Percentiles rank a stretch among this genome's conserved stretches.
These are phyloP conservation scores for Olyra latifolia DNA, from an alignment of 176 grass and related monocot genomes.

Conservation along the genomic window DNA sequence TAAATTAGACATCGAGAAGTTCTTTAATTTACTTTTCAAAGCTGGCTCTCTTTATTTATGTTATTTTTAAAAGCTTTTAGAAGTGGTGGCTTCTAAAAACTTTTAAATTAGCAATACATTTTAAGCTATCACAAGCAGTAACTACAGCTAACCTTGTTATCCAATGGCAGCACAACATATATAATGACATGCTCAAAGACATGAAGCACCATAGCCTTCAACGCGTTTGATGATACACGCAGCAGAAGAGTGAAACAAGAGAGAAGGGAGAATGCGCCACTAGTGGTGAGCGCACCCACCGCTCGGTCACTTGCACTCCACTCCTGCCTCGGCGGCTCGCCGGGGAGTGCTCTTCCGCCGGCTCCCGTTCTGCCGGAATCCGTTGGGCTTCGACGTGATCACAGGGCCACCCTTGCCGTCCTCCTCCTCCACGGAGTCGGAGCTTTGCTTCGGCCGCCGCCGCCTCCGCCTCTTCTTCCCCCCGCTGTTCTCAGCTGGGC, in stretches of 20 bases:
- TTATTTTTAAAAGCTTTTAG: no score
- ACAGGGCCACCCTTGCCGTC: conserved; percentile 26
- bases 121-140: not conserved
- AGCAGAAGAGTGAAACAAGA: not conserved
- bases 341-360: conserved; percentile 83
- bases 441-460: conserved; percentile 25
- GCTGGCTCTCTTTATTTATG: no score
- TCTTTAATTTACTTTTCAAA: no score
- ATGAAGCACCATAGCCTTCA: not conserved
- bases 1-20: no score
- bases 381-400: conserved; percentile 23
- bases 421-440: not conserved
- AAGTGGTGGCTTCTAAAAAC: no score
- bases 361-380: conserved; percentile 76
- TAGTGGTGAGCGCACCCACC: not conserved
- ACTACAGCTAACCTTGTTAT: conserved; percentile 1
- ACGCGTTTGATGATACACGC: not conserved
- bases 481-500: conserved; percentile 23
- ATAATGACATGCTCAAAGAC: conserved; percentile 1
- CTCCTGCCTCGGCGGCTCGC: conserved; percentile 82
- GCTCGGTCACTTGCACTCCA: conserved; percentile 45
- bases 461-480: conserved; percentile 36
- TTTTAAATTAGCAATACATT: not conserved
- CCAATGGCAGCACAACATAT: not conserved
- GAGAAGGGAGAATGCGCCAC: not conserved